Conservation (phyloP, 129 eudicot species). For the Glebionis coronaria region DNA sequence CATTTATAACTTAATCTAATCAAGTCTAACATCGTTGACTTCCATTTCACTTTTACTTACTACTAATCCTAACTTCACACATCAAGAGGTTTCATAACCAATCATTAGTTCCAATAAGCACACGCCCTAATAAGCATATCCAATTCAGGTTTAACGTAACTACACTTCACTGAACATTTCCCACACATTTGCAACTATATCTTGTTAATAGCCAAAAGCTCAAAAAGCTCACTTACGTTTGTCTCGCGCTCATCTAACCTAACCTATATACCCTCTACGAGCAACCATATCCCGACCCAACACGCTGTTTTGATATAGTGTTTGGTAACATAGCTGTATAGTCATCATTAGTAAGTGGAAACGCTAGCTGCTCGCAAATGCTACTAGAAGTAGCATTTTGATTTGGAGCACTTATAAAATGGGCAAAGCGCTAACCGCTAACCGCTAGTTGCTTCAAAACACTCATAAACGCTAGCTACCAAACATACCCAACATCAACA, state of each 20-base stretch:
- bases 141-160: conserved; percentile 4
- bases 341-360: too few relatives aligned
- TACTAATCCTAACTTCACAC: conserved; percentile 10
- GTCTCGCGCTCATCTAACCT: conserved; percentile 7
- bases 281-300: not conserved
- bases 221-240: conserved; percentile 14
- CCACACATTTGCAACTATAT: conserved; percentile 10
- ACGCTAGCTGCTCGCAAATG: too few relatives aligned
- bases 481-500: too few relatives aligned
- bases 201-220: conserved; percentile 13
- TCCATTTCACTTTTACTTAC: not conserved
- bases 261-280: not conserved
- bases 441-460: too few relatives aligned
- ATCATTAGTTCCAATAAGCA: conserved; percentile 22
- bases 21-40: conserved; percentile 8
- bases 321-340: too few relatives aligned
- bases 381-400: too few relatives aligned
- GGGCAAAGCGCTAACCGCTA: too few relatives aligned
- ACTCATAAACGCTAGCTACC: too few relatives aligned
- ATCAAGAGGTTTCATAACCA: not conserved
- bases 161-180: conserved; percentile 2
- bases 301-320: not conserved
- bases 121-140: conserved; percentile 6
- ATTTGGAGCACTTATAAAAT: too few relatives aligned
- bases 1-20: not conserved